Evolutionary conservation across 805 yeast genomes (phyloP), one percentile per base, ranked within the genome.

Genomic region (Kuraishia floccosa): DNA sequence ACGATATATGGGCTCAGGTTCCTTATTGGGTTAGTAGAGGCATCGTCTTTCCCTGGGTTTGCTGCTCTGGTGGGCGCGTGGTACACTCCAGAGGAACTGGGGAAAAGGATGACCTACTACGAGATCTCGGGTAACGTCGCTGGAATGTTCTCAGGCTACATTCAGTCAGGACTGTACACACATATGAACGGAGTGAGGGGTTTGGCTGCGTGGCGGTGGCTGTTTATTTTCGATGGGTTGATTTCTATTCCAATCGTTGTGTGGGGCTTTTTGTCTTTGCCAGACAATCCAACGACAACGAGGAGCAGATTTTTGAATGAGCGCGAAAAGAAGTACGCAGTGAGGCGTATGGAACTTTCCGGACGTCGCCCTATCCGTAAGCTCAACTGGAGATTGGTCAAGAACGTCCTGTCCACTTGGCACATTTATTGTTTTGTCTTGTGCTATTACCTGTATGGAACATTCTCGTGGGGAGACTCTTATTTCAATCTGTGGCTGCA

Each of bases 161-260:
- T 76, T 25, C 76, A 74, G 39, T 69, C 76, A 17, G 68, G 74
- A 9, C 61, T 73, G 22, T 64, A 54, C 33, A 42, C 58, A 18
- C 42, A 49, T 30, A 43, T 74, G 39, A 53, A 60, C 30, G 77
- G 76, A 14, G 52, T 42, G 6, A 45, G 48, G 30, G 79, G 80
- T 1, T 49, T 68, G 8, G 58, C 60, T 9, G 70, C 80, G 5
- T 76, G 82, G 81, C 58, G 73, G 54, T 76, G 82, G 82, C 66
- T 72, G 44, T 76, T 73, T 41, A 63, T 77, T 27, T 58, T 77
- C 34, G 80, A 75, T 45, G 77, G 76, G 13, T 46, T 69, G 30
- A 60, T 77, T 26, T 67, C 77, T 9, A 40, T 76, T 18, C 68
- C 59, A 1, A 65, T 77, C 25, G 83, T 76, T 3, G n/a, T 76